Percentiles rank a stretch among this genome's conserved stretches.
phyloP scores from a whole-genome alignment of 2,329 filamentous ascomycete species.

The Sporothrix pseudoabietina region DNA sequence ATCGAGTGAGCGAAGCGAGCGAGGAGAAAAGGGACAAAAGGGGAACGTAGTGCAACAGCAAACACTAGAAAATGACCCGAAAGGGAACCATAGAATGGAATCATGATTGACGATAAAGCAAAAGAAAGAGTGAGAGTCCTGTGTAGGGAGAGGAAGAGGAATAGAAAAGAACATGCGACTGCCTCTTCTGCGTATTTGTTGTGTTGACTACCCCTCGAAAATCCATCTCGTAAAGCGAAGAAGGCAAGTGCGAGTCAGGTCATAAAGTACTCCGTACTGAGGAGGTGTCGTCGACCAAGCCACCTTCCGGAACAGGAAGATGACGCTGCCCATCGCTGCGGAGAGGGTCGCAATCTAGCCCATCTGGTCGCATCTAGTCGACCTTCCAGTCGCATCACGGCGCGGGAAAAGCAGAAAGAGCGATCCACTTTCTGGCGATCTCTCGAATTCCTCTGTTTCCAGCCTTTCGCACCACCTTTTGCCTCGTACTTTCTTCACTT shows the following conservation, averaged over 20 bases:
- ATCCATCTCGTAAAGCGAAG: background rate
- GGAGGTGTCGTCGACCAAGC: background rate
- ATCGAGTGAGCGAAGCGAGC: background rate
- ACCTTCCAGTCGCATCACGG: background rate
- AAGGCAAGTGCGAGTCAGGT: background rate
- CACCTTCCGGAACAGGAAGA: constrained; percentile 24
- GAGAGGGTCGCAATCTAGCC: constrained; percentile 17
- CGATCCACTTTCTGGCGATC: background rate
- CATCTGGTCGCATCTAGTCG: background rate
- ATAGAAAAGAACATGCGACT: background rate
- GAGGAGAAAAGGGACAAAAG: background rate
- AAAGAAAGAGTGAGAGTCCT: no score
- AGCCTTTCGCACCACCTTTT: no score
- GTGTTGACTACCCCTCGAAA: background rate
- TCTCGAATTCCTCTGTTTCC: background rate
- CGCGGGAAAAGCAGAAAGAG: background rate
- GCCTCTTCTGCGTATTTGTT: background rate
- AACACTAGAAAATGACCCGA: constrained; percentile 13
- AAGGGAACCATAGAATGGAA: background rate
- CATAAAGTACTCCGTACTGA: no score
- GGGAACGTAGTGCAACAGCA: background rate
- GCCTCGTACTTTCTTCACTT: no score
- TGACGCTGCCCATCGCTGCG: constrained; percentile 15
- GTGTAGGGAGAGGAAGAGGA: no score
- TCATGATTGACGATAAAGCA: background rate